phyloP scores from a whole-genome alignment of 306 rosid species.

The Pyrus bretschneideri region DNA sequence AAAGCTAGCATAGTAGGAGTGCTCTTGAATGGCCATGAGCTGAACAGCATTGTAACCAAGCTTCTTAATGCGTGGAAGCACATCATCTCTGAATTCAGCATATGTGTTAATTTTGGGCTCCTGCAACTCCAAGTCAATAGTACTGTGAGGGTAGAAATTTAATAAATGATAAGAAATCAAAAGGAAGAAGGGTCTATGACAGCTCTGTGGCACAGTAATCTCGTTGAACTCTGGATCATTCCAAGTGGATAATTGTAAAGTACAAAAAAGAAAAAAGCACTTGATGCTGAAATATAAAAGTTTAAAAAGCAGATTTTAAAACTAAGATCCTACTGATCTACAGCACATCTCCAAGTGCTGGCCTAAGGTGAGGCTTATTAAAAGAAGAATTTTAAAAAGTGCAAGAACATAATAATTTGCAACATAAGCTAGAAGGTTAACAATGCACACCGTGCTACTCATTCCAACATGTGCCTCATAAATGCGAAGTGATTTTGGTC shows the following conservation, averaged over 20 bases:
- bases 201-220: background rate
- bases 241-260: background rate
- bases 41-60: slow-evolving; percentile 99
- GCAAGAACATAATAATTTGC: slow-evolving; percentile 11
- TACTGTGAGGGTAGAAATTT: background rate
- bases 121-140: slow-evolving; percentile 33
- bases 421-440: slow-evolving; percentile 21
- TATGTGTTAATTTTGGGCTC: slow-evolving; percentile 81
- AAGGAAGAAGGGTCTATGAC: background rate
- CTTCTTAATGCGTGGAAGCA: slow-evolving; percentile 60
- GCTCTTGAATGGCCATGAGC: slow-evolving; percentile 99
- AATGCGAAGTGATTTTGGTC: slow-evolving; percentile 87
- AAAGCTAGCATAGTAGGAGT: slow-evolving; percentile 97
- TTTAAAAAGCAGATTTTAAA: background rate
- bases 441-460: slow-evolving; percentile 85
- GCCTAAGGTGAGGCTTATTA: background rate
- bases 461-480: slow-evolving; percentile 94
- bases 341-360: background rate
- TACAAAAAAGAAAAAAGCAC: background rate
- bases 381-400: background rate
- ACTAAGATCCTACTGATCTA: background rate
- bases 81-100: slow-evolving; percentile 80
- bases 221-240: background rate
- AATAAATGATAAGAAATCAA: background rate
- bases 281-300: background rate